Percentiles rank a stretch among this genome's conserved stretches.
Conservation (phyloP, 202 grass and related monocot genomes). For the Setaria viridis region DNA sequence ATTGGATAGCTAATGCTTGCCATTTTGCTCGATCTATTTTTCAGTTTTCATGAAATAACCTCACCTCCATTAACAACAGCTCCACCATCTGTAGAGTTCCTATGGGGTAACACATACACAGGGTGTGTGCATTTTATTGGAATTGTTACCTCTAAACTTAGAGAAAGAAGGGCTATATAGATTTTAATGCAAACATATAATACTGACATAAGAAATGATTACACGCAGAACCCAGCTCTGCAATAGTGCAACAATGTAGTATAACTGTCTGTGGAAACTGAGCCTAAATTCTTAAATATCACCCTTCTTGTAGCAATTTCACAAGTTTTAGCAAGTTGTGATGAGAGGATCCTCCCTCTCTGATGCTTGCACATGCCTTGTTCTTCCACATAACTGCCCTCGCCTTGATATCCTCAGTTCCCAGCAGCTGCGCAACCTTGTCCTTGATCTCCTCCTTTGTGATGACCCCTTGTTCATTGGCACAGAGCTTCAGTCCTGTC, state of each 20-base stretch:
- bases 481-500: constrained; percentile 48
- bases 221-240: not conserved
- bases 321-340: constrained; percentile 66
- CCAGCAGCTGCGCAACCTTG: constrained; percentile 51
- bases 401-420: constrained; percentile 47
- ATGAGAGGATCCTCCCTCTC: constrained; percentile 57
- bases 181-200: not conserved
- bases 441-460: constrained; percentile 45
- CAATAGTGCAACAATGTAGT: not conserved
- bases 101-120: not conserved
- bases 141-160: not conserved
- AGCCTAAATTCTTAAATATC: not conserved
- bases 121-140: not conserved
- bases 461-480: constrained; percentile 43
- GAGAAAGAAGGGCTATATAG: not conserved
- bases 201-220: not conserved
- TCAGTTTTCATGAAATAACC: not conserved
- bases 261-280: not conserved
- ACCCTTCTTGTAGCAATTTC: constrained; percentile 47
- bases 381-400: constrained; percentile 54
- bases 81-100: not conserved
- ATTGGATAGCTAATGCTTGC: not conserved
- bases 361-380: constrained; percentile 40
- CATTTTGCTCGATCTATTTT: not conserved
- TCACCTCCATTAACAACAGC: too few relatives aligned